phyloP scores from a whole-genome alignment of 2,329 filamentous ascomycete genomes.

The Aurifilum marmelostoma region DNA sequence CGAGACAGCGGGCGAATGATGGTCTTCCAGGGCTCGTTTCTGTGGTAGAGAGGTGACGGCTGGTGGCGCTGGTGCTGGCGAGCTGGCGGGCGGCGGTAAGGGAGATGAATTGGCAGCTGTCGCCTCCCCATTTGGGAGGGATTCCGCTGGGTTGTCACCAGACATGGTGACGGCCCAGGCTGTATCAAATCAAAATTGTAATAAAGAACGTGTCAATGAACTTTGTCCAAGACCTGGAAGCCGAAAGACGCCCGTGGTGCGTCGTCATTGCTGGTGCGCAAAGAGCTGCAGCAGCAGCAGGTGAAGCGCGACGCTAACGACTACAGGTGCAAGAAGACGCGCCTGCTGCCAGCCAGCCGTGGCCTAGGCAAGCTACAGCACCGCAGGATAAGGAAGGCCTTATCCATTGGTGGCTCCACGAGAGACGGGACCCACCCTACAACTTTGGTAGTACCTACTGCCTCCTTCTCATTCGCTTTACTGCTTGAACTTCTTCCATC shows the following conservation, averaged over 20 bases:
- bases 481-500: background rate
- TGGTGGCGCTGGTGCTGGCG: slow-evolving; percentile 33
- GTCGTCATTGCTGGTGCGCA: background rate
- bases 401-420: background rate
- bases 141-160: slow-evolving; percentile 22
- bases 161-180: slow-evolving; percentile 15
- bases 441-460: slow-evolving; percentile 3
- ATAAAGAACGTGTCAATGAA: background rate
- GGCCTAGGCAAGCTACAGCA: slow-evolving; percentile 5
- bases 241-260: background rate
- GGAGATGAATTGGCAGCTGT: background rate
- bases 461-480: background rate
- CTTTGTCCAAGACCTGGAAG: background rate
- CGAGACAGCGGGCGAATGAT: slow-evolving; percentile 70
- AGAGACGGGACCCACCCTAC: background rate
- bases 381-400: background rate
- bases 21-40: slow-evolving; percentile 69
- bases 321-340: slow-evolving; percentile 5
- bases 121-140: slow-evolving; percentile 14
- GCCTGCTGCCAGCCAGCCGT: slow-evolving; percentile 13
- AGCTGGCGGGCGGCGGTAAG: slow-evolving; percentile 29
- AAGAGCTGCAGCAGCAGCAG: background rate
- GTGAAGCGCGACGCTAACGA: slow-evolving; percentile 8
- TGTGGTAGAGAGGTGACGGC: slow-evolving; percentile 58
- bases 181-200: background rate